These are phyloP conservation scores for Candida dajiaensis DNA, from an alignment of 805 yeast species.

Conservation along the genomic window DNA sequence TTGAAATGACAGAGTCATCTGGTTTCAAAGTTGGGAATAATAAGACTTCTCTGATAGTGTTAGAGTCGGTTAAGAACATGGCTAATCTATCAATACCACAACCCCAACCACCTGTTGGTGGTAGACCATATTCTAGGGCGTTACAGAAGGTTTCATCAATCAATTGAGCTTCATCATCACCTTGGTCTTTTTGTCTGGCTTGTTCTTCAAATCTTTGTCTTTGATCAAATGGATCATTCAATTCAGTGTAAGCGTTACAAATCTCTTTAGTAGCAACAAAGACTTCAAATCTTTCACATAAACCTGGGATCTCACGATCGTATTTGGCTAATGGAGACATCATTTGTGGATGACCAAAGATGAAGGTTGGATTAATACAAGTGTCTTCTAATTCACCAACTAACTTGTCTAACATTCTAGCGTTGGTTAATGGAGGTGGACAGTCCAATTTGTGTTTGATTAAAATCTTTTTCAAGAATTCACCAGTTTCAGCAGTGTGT, in stretches of 20 bases:
- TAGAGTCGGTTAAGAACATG: slow-evolving; percentile 95
- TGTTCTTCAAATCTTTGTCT: slow-evolving; percentile 97
- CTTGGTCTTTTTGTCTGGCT: slow-evolving; percentile 97
- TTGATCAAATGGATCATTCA: slow-evolving; percentile 98
- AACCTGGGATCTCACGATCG: slow-evolving; percentile 86
- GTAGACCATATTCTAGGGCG: slow-evolving; percentile 96
- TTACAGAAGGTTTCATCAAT: slow-evolving; percentile 96
- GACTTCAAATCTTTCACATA: slow-evolving; percentile 97
- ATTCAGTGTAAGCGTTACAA: slow-evolving; percentile 96
- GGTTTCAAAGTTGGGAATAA: slow-evolving; percentile 99
- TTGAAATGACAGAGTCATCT: slow-evolving; percentile 39
- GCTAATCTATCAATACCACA: slow-evolving; percentile 98
- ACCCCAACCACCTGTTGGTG: slow-evolving; percentile 99
- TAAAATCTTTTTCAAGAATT: slow-evolving; percentile 76
- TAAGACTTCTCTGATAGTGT: slow-evolving; percentile 95
- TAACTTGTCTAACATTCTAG: slow-evolving; percentile 97
- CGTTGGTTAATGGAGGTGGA: slow-evolving; percentile 87
- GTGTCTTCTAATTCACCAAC: slow-evolving; percentile 95
- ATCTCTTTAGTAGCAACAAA: slow-evolving; percentile 98
- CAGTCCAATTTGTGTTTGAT: slow-evolving; percentile 81
- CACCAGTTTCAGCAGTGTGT: slow-evolving; percentile 90
- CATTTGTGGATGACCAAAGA: slow-evolving; percentile 99
- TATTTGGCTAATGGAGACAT: slow-evolving; percentile 99
- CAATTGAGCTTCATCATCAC: slow-evolving; percentile 98
- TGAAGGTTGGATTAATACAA: slow-evolving; percentile 94